Evolutionary conservation across 495 filamentous ascomycete genomes (phyloP).

Genomic region (Neurospora sp.): DNA sequence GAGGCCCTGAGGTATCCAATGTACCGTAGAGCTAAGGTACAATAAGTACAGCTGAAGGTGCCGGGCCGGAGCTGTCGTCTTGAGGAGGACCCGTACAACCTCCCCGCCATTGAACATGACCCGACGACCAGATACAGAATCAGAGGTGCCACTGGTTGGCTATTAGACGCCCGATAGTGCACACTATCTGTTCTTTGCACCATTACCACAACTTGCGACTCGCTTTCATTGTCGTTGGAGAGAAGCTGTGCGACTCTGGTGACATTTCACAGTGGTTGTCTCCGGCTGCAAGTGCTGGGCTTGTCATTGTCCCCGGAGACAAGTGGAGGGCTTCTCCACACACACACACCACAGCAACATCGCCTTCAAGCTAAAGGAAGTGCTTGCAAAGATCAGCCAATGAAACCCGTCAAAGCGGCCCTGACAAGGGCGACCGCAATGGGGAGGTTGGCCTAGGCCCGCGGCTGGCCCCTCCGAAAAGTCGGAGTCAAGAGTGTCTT

Average conservation of each 20-base stretch:
- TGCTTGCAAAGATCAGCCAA: not conserved
- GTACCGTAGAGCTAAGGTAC: not conserved
- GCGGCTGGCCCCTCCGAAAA: not conserved
- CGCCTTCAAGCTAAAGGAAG: not conserved
- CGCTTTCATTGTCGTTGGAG: not conserved
- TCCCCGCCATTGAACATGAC: not conserved
- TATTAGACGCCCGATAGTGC: not conserved
- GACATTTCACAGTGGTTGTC: not conserved
- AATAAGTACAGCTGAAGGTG: not conserved
- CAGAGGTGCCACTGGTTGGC: not conserved
- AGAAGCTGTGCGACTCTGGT: not conserved
- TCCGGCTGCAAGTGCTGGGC: not conserved
- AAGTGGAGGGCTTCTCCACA: not conserved
- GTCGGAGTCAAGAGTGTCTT: not conserved
- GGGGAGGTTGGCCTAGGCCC: conserved; percentile 2
- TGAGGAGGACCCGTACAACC: not conserved
- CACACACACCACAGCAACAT: not conserved
- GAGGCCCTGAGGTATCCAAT: not conserved
- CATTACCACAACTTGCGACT: not conserved
- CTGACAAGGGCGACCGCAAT: not conserved
- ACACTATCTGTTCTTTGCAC: not conserved
- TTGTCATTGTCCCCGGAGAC: not conserved
- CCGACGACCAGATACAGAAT: not conserved
- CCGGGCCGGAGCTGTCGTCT: not conserved
- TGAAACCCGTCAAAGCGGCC: not conserved